Percentiles rank a stretch among this genome's conserved stretches.
Evolutionary conservation across 2,329 filamentous ascomycete species (phyloP).

Genomic region (Colletotrichum liriopes): DNA sequence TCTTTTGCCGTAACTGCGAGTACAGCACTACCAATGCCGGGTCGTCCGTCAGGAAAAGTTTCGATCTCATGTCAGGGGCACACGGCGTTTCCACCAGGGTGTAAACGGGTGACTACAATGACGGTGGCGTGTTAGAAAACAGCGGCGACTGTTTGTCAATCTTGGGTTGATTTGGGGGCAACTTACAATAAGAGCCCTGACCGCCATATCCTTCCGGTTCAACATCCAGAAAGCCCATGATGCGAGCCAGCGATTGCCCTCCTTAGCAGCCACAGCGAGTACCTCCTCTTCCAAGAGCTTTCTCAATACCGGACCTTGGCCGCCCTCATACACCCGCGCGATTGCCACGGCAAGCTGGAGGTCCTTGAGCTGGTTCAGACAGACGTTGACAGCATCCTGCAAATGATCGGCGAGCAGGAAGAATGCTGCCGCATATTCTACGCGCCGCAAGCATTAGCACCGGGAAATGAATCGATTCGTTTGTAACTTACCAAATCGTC

Average conservation of each 20-base stretch:
- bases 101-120: constrained; percentile 80
- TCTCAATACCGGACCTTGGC: constrained; percentile 80
- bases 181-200: constrained; percentile 84
- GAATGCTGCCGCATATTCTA: constrained; percentile 96
- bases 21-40: constrained; percentile 92
- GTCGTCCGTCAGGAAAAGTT: constrained; percentile 90
- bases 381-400: constrained; percentile 88
- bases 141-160: background rate
- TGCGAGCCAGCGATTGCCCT: constrained; percentile 93
- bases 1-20: constrained; percentile 85
- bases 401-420: constrained; percentile 92
- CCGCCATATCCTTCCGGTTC: constrained; percentile 84
- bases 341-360: constrained; percentile 92
- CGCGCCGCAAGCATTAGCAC: constrained; percentile 59
- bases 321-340: constrained; percentile 89
- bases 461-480: no score
- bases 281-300: constrained; percentile 86
- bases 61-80: constrained; percentile 80
- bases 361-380: constrained; percentile 89
- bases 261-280: constrained; percentile 80
- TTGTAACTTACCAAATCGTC: constrained; percentile 79
- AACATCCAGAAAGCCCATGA: constrained; percentile 98
- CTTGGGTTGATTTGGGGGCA: background rate
- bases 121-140: background rate
- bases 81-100: constrained; percentile 79